Percentiles rank a stretch among this genome's conserved stretches.
Evolutionary conservation across 345 rosid genomes (phyloP).

Genomic region (Sapria himalayana): DNA sequence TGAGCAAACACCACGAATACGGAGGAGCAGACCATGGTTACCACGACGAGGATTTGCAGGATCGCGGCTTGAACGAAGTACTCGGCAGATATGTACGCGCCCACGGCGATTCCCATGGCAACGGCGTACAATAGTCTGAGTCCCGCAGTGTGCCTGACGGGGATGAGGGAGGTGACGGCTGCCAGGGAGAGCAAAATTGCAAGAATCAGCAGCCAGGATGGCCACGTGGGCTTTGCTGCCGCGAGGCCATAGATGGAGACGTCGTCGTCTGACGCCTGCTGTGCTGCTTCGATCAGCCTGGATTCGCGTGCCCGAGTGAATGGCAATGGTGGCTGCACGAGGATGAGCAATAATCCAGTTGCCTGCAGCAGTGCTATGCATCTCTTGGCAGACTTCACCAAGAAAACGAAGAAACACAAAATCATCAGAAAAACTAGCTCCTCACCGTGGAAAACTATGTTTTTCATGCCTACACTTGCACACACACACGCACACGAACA

Average conservation of each 20-base stretch:
- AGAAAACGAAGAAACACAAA: neutral
- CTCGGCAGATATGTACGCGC: slow-evolving; percentile 83
- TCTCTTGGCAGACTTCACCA: slow-evolving; percentile 79
- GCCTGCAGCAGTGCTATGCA: slow-evolving; percentile 75
- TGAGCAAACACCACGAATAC: slow-evolving; percentile 91
- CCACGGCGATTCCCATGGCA: slow-evolving; percentile 81
- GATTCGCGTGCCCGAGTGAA: slow-evolving; percentile 69
- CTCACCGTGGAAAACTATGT: too few species aligned
- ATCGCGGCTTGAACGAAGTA: slow-evolving; percentile 90
- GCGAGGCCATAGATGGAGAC: slow-evolving; percentile 82
- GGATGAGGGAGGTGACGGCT: slow-evolving; percentile 67
- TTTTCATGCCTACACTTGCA: too few species aligned
- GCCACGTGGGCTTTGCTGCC: slow-evolving; percentile 96
- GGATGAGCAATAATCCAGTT: slow-evolving; percentile 62
- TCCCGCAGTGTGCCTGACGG: slow-evolving; percentile 75
- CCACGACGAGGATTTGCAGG: slow-evolving; percentile 59
- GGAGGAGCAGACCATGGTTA: slow-evolving; percentile 73
- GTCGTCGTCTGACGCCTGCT: slow-evolving; percentile 88
- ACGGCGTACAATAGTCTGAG: slow-evolving; percentile 63
- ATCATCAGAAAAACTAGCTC: too few species aligned
- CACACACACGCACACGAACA: too few species aligned
- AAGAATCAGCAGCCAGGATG: slow-evolving; percentile 80
- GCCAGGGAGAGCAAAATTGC: slow-evolving; percentile 77
- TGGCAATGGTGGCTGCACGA: slow-evolving; percentile 93
- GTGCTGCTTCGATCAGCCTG: slow-evolving; percentile 68